A percentile compares a stretch with the other conserved stretches of the same genome.
phyloP scores from a whole-genome alignment of 2,329 filamentous ascomycete genomes.

The Metarhizium humberi region DNA sequence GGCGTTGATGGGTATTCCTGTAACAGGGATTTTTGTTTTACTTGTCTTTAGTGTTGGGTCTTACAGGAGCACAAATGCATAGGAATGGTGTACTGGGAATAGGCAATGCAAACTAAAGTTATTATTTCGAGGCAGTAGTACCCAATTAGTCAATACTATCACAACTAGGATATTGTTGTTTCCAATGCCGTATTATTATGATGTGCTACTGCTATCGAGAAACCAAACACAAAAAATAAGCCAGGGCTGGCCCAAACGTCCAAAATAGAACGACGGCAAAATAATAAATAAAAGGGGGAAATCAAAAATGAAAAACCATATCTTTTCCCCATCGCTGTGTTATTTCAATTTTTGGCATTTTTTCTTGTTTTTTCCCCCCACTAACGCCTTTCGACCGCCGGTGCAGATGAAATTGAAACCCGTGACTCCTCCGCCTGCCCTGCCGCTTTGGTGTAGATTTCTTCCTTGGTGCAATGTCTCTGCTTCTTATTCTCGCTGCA shows the following conservation, averaged over 20 bases:
- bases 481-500: background rate
- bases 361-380: constrained; percentile 11
- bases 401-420: background rate
- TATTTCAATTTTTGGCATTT: constrained; percentile 4
- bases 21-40: constrained; percentile 50
- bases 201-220: background rate
- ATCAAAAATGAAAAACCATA: background rate
- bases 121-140: background rate
- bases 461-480: background rate
- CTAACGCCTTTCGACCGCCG: constrained; percentile 12
- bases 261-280: constrained; percentile 5
- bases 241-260: constrained; percentile 8
- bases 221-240: background rate
- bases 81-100: background rate
- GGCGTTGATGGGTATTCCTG: constrained; percentile 48
- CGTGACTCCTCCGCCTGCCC: background rate
- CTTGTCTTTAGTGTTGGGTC: constrained; percentile 29
- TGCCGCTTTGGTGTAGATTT: background rate
- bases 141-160: background rate
- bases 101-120: background rate
- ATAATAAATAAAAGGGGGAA: constrained; percentile 7
- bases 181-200: constrained; percentile 1
- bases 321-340: background rate
- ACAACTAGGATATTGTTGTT: background rate
- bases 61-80: background rate